A percentile compares a stretch with the other conserved stretches of the same genome.
Conservation (phyloP, 2,329 filamentous ascomycete species). For the Clonostachys rosea region DNA sequence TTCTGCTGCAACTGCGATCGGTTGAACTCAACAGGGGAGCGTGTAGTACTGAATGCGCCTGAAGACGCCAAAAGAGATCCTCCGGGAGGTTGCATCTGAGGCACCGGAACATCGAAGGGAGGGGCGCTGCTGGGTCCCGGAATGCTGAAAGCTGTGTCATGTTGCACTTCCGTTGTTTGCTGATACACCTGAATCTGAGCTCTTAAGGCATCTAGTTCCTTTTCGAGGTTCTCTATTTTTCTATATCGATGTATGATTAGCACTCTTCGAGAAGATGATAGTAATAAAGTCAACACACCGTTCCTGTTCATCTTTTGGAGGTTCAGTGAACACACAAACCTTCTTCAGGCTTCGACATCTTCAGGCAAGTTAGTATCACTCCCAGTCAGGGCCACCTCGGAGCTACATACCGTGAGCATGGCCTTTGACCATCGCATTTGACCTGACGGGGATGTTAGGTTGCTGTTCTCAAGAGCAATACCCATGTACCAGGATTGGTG, state of each 20-base stretch:
- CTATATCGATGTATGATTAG: constrained; percentile 1
- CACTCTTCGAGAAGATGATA: not conserved
- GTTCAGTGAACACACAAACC: constrained; percentile 12
- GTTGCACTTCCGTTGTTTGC: too few species aligned
- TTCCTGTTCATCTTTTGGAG: constrained; percentile 11
- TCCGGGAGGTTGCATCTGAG: too few species aligned
- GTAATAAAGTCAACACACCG: constrained; percentile 3
- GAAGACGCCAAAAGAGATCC: too few species aligned
- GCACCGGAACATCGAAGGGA: too few species aligned
- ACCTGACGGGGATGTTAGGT: constrained; percentile 4
- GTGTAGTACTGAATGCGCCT: too few species aligned
- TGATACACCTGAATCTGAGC: constrained; percentile 1
- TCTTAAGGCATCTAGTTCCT: constrained; percentile 5
- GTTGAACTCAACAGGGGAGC: too few species aligned
- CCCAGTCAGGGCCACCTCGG: too few species aligned
- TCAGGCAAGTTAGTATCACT: not conserved
- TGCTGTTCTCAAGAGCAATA: not conserved
- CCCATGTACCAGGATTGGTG: too few species aligned
- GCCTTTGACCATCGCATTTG: constrained; percentile 14
- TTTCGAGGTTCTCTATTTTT: constrained; percentile 10
- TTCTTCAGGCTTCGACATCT: constrained; percentile 14
- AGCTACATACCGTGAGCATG: constrained; percentile 13
- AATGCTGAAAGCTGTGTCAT: too few species aligned
- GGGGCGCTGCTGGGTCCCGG: too few species aligned
- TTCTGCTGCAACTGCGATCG: too few species aligned